phyloP scores from a whole-genome alignment of 1,284 basidiomycete species.

The Retiboletus fuscus region DNA sequence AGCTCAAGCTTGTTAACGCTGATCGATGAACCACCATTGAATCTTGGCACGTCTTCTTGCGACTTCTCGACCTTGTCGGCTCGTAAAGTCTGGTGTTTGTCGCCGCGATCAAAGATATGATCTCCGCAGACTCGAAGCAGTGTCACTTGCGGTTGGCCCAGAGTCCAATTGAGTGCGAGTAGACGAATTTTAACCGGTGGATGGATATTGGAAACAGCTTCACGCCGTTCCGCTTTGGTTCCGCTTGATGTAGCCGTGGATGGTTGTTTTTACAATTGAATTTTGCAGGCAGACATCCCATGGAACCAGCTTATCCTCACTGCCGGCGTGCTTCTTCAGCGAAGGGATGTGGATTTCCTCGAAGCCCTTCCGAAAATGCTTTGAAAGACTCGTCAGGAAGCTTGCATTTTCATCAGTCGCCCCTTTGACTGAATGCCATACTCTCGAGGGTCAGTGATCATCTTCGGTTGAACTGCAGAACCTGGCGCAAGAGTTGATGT shows the following conservation, averaged over 20 bases:
- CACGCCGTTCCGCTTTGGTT: slow-evolving; percentile 74
- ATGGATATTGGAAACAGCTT: slow-evolving; percentile 56
- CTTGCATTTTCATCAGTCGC: slow-evolving; percentile 76
- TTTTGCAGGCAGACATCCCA: background rate
- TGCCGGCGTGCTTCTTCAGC: slow-evolving; percentile 73
- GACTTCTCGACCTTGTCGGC: slow-evolving; percentile 62
- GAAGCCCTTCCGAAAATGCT: slow-evolving; percentile 94
- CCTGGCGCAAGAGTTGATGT: slow-evolving; percentile 92
- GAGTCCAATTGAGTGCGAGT: slow-evolving; percentile 83
- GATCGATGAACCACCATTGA: no score
- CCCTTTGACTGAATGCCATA: slow-evolving; percentile 96
- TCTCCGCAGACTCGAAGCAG: slow-evolving; percentile 83
- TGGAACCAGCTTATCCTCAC: slow-evolving; percentile 78
- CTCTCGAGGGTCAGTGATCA: slow-evolving; percentile 91
- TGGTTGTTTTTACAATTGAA: slow-evolving; percentile 83
- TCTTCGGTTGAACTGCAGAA: slow-evolving; percentile 88
- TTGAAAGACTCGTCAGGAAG: slow-evolving; percentile 98
- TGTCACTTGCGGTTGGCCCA: slow-evolving; percentile 64
- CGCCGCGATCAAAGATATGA: slow-evolving; percentile 79
- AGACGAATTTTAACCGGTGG: slow-evolving; percentile 77
- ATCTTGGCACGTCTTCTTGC: slow-evolving; percentile 90
- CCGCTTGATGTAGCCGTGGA: slow-evolving; percentile 77
- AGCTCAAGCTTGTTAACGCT: no score
- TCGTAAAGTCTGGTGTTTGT: slow-evolving; percentile 85
- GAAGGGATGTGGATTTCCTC: slow-evolving; percentile 96